Base-by-base conservation (phyloP, 1,284 basidiomycete species). In the Malassezia obtusa region DNA sequence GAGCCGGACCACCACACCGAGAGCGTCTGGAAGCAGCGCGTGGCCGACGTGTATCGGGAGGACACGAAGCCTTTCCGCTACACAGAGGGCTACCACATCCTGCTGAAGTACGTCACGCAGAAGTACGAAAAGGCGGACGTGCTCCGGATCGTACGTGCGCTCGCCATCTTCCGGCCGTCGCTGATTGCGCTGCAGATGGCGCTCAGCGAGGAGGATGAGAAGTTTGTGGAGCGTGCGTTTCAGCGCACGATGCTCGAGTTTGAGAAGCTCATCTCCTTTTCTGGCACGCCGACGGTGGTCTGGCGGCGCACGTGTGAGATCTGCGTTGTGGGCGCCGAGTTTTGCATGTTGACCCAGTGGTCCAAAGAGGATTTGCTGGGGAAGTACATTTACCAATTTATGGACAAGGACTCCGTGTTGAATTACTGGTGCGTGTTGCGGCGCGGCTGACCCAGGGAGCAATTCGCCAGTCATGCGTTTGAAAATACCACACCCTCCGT, bases 261-360 rank as follows among this genome's bases (percentile, higher is more conserved):
- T 52, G 89, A 95, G 75, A 95, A 95, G 76, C 80, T 96, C 59
- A 92, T 98, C 61, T 89, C 88, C 38, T 94, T 89, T 75, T 91
- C 87, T 58, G 94, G 92, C 5, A 98, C 94, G n/a, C 94, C 92
- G 2, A 98, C 92, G 0, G 89, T 94, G n/a, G 87, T 95, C 1
- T 98, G 92, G 92, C 83, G 92, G 28, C 80, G 92, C 45, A 98
- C 94, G 15, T 92, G 92, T 69, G 94, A 98, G 77, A 89, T 98
- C 33, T 91, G 89, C 69, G 83, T 94, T 38, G 92, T 92, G 39
- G 90, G 91, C 0, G 86, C 89, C 1, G 91, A 98, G 76, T 98
- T 98, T 72, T 89, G 86, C 74, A 85, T 89, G 80, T 79, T 98
- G 57, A 90, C 89, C 1, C 66, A 72, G 38, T 71, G 71, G 68